A percentile compares a stretch with the other conserved stretches of the same genome.
Evolutionary conservation across 2,329 filamentous ascomycete genomes (phyloP).

Genomic region (Ceratocystis alfenasii): DNA sequence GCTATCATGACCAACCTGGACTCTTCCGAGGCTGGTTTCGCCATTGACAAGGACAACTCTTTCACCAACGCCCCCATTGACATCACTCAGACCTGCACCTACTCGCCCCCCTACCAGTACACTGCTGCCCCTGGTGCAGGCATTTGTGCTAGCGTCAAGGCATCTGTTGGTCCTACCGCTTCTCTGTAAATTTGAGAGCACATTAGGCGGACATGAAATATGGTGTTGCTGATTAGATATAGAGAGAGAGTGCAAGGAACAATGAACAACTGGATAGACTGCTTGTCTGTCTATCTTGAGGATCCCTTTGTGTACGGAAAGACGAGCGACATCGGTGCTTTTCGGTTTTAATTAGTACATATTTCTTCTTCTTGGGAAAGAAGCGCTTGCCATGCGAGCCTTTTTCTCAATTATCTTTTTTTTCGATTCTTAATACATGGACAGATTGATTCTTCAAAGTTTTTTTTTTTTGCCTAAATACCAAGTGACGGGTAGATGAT

Average conservation of each 20-base stretch:
- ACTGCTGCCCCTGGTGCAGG: constrained; percentile 24
- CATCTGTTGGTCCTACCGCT: constrained; percentile 22
- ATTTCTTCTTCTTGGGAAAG: neutral
- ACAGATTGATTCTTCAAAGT: neutral
- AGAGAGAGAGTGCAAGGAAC: neutral
- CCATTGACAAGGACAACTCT: constrained; percentile 35
- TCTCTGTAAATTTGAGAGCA: constrained; percentile 17
- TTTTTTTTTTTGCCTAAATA: neutral
- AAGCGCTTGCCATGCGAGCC: neutral
- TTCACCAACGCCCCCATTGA: constrained; percentile 31
- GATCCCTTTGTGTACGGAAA: neutral
- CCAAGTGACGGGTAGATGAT: no score
- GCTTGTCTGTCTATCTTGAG: neutral
- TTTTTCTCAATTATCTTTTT: neutral
- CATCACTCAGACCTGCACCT: constrained; percentile 29
- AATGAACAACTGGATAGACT: neutral
- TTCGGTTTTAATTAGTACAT: neutral
- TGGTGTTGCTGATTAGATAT: neutral
- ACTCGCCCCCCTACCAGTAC: constrained; percentile 30
- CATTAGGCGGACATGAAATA: neutral
- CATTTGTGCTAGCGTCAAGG: constrained; percentile 24
- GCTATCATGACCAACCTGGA: constrained; percentile 34
- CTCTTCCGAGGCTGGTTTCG: constrained; percentile 35
- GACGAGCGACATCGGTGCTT: neutral
- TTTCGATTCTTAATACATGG: constrained; percentile 4